Percentiles rank a stretch among this genome's conserved stretches.
These are phyloP conservation scores for Penicillium bialowiezense DNA, from an alignment of 495 filamentous ascomycete species.

Conservation along the genomic window DNA sequence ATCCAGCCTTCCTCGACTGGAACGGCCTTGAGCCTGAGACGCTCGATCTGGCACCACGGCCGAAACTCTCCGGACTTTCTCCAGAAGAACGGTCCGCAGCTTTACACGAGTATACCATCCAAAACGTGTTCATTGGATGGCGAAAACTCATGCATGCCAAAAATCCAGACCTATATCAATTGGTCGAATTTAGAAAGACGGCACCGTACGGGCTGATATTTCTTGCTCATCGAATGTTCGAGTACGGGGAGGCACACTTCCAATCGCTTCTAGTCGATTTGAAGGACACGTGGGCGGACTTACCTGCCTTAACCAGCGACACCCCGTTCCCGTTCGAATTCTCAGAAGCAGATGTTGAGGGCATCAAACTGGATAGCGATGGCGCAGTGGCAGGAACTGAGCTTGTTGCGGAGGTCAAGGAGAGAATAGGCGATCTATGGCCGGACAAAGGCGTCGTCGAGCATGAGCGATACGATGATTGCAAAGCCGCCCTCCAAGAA, in stretches of 20 bases:
- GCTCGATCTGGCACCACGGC: constrained; percentile 22
- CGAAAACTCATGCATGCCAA: constrained; percentile 32
- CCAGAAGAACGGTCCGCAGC: constrained; percentile 20
- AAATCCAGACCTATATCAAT: constrained; percentile 27
- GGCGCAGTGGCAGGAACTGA: constrained; percentile 33
- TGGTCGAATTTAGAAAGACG: constrained; percentile 28
- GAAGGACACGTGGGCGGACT: constrained; percentile 27
- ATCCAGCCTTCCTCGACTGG: constrained; percentile 31
- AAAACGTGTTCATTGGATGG: constrained; percentile 32
- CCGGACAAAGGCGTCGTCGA: constrained; percentile 35
- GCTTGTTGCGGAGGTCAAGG: constrained; percentile 27
- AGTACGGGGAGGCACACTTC: constrained; percentile 37
- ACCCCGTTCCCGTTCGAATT: constrained; percentile 30
- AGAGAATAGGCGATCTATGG: constrained; percentile 31
- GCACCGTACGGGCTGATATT: constrained; percentile 31
- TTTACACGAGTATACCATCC: constrained; percentile 20
- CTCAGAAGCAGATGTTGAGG: constrained; percentile 25
- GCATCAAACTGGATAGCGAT: constrained; percentile 29
- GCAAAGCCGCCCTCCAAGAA: constrained; percentile 29
- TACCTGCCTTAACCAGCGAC: constrained; percentile 22
- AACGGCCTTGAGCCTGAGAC: constrained; percentile 30
- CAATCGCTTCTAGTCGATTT: constrained; percentile 31
- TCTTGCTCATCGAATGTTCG: constrained; percentile 29
- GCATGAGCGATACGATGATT: constrained; percentile 31
- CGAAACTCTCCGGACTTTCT: constrained; percentile 22